These are phyloP conservation scores for Cordyceps farinosa DNA, from an alignment of 2,329 filamentous ascomycete species.

Conservation along the genomic window DNA sequence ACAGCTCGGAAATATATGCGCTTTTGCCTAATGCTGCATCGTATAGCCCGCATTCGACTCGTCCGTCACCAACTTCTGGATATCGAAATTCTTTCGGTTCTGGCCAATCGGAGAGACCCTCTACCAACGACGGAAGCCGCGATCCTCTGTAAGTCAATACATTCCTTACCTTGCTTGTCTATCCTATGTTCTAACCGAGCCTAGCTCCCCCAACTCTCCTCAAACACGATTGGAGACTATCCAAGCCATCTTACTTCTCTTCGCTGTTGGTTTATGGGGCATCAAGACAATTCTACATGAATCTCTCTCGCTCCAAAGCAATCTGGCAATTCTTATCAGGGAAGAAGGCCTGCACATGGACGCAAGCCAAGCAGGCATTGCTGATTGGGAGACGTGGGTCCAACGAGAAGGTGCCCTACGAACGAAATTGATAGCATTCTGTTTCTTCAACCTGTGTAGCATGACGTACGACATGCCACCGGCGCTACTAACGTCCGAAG, in stretches of 20 bases:
- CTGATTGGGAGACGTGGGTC: slow-evolving; percentile 59
- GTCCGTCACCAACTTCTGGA: slow-evolving; percentile 54
- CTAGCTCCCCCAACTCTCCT: slow-evolving; percentile 55
- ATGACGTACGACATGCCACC: slow-evolving; percentile 60
- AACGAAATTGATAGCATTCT: slow-evolving; percentile 59
- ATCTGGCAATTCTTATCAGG: slow-evolving; percentile 54
- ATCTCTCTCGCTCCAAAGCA: slow-evolving; percentile 56
- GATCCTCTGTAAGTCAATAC: slow-evolving; percentile 53
- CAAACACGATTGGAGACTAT: slow-evolving; percentile 62
- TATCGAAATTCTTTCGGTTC: slow-evolving; percentile 58
- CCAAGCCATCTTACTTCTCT: slow-evolving; percentile 59
- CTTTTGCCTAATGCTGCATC: slow-evolving; percentile 54
- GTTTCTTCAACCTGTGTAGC: slow-evolving; percentile 61
- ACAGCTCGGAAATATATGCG: slow-evolving; percentile 55
- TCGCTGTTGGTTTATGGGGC: slow-evolving; percentile 59
- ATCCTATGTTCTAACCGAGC: not conserved
- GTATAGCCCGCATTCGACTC: slow-evolving; percentile 58
- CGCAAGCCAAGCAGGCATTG: slow-evolving; percentile 41
- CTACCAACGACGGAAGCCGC: slow-evolving; percentile 55
- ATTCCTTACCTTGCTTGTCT: not conserved
- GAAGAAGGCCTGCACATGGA: slow-evolving; percentile 54
- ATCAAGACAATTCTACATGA: slow-evolving; percentile 59
- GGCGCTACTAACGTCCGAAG: slow-evolving; percentile 54
- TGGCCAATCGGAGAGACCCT: slow-evolving; percentile 53
- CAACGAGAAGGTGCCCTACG: slow-evolving; percentile 53